Base-by-base conservation (phyloP, 805 yeast genomes). In the Saccharomyces jurei region DNA sequence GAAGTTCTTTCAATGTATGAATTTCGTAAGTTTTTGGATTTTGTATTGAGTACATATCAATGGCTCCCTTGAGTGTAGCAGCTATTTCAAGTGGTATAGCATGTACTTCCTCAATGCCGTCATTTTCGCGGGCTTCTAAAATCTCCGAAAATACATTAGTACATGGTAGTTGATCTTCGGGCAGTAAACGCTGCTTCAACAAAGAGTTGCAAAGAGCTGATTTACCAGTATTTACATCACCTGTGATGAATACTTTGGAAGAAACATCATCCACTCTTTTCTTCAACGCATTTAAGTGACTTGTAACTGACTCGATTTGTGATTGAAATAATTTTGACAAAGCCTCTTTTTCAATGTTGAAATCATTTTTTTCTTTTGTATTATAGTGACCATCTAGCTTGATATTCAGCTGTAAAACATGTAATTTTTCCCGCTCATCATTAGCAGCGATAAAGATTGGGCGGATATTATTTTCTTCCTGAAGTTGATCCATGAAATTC, bases 131-230 rank as follows among this genome's bases (percentile, higher is more conserved):
- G 10, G 90, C 89, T 68, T 94, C 97, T 29, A 88, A 75, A 6
- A 95, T 92, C 71, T 95, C 99, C 68, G 97, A 91, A 64, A 95
- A 95, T 0, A 94, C 97, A 57, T 88, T 84, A 0, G 99, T 94
- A 64, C 97, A 90, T 2, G 99, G 99, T 67, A 94, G 96, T 65
- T 94, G 99, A 70, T 94, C 99, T 64, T 87, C 96, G 0, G 99
- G 99, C 50, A 94, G 72, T 2, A 94, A 71, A 50, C 82, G 80
- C 51, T 94, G 78, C 60, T 91, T 77, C 56, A 94, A 72, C 46
- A 94, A 74, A 1, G 97, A 92, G 66, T 94, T 94, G 71, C 99
- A 94, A 63, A 94, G 89, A 1, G 96, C 87, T 1, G 97, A 89
- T 66, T 94, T 94, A 2, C 99, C 99, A 0, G 99, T 87, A 67